Evolutionary conservation across 2,329 filamentous ascomycete genomes (phyloP).

Genomic region (Colletotrichum neosansevieriae): DNA sequence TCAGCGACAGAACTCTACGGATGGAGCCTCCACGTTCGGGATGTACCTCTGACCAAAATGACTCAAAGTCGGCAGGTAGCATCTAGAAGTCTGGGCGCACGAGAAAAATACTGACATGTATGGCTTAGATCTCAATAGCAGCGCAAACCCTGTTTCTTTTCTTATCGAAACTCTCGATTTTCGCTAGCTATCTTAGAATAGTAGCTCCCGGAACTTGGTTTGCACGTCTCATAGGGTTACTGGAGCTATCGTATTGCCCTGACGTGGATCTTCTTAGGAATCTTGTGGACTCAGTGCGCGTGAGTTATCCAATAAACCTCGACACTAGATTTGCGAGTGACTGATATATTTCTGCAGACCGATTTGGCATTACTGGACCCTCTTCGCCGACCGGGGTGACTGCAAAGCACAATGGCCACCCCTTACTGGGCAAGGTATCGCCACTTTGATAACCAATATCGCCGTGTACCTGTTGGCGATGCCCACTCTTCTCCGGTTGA

Average conservation of each 20-base stretch:
- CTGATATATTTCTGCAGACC: slow-evolving; percentile 26
- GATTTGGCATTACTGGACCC: slow-evolving; percentile 47
- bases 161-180: slow-evolving; percentile 55
- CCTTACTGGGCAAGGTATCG: slow-evolving; percentile 48
- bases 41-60: slow-evolving; percentile 46
- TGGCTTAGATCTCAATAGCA: slow-evolving; percentile 53
- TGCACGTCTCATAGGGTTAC: slow-evolving; percentile 47
- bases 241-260: slow-evolving; percentile 46
- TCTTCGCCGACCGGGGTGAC: slow-evolving; percentile 36
- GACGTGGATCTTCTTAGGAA: slow-evolving; percentile 49
- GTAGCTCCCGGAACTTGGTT: slow-evolving; percentile 50
- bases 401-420: slow-evolving; percentile 49
- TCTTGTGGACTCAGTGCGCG: slow-evolving; percentile 54
- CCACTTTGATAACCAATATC: slow-evolving; percentile 50
- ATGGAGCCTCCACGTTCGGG: slow-evolving; percentile 55
- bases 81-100: too few species aligned
- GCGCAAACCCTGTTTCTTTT: slow-evolving; percentile 55
- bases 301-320: slow-evolving; percentile 40
- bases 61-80: slow-evolving; percentile 44
- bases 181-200: slow-evolving; percentile 55
- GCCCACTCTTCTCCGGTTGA: slow-evolving; percentile 49
- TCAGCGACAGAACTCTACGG: slow-evolving; percentile 50
- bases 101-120: background rate
- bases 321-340: background rate
- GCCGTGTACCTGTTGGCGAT: slow-evolving; percentile 53